Evolutionary conservation across 768 basidiomycete genomes (phyloP).

Genomic region (Mycena filopes): DNA sequence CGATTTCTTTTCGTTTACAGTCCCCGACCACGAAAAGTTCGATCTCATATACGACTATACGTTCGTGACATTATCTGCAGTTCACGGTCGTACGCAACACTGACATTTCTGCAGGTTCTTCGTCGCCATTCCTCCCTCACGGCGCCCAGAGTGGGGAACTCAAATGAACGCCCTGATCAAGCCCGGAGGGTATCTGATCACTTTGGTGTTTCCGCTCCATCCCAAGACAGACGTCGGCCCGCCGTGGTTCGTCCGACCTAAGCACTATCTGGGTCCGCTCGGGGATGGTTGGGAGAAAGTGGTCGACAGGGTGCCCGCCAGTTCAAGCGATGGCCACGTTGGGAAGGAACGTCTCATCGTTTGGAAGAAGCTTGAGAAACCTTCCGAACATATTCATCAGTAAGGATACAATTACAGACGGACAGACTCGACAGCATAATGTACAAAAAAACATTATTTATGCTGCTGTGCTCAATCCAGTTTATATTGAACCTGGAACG

Average conservation of each 20-base stretch:
- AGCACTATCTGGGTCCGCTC: constrained; percentile 65
- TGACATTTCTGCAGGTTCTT: constrained; percentile 63
- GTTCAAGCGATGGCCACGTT: constrained; percentile 51
- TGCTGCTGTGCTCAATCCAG: not conserved
- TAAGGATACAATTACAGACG: no score
- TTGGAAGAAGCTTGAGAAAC: constrained; percentile 56
- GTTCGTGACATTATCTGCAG: constrained; percentile 42
- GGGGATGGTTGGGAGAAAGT: constrained; percentile 63
- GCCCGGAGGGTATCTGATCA: constrained; percentile 71
- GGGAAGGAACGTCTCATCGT: constrained; percentile 65
- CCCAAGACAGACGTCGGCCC: constrained; percentile 60
- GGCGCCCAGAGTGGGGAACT: constrained; percentile 64
- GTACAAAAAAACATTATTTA: no score
- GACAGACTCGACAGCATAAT: no score
- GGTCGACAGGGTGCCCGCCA: constrained; percentile 59
- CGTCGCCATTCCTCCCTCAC: constrained; percentile 70
- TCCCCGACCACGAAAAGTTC: constrained; percentile 52
- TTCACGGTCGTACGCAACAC: not conserved
- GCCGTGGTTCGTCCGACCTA: constrained; percentile 68
- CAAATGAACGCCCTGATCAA: constrained; percentile 67
- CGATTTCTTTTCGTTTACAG: constrained; percentile 66
- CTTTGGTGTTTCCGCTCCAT: constrained; percentile 67
- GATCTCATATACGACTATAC: constrained; percentile 77
- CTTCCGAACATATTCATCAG: no score
- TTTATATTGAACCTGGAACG: constrained; percentile 50